Percentiles rank a stretch among this genome's conserved stretches.
Conservation (phyloP, 2,329 filamentous ascomycete species). For the Camptophora hylomeconis region DNA sequence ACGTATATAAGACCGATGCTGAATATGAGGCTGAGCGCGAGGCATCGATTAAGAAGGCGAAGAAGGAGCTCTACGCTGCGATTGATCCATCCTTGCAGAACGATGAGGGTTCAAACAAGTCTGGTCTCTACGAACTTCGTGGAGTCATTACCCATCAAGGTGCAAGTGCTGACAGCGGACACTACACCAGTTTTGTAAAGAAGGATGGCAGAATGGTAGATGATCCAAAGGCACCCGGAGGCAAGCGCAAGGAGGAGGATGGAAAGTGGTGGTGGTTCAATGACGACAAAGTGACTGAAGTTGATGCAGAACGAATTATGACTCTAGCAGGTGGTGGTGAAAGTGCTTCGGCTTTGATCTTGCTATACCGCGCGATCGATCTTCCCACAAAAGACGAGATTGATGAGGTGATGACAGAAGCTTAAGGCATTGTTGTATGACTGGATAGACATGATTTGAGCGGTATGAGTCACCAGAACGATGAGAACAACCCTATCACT, state of each 20-base stretch:
- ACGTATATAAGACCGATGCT: slow-evolving; percentile 81
- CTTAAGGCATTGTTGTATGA: too few relatives aligned
- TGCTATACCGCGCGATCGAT: slow-evolving; percentile 38
- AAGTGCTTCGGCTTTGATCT: slow-evolving; percentile 37
- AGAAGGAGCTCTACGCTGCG: slow-evolving; percentile 73
- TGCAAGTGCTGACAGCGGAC: slow-evolving; percentile 88
- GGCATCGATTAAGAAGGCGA: slow-evolving; percentile 60
- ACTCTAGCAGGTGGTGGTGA: slow-evolving; percentile 69
- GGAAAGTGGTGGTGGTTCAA: slow-evolving; percentile 99
- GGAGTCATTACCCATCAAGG: slow-evolving; percentile 95
- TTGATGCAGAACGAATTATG: slow-evolving; percentile 81
- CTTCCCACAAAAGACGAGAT: slow-evolving; percentile 31
- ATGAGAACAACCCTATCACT: too few relatives aligned
- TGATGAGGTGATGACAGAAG: too few relatives aligned
- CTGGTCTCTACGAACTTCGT: slow-evolving; percentile 85
- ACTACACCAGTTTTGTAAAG: slow-evolving; percentile 97
- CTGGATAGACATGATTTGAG: too few relatives aligned
- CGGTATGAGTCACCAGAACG: too few relatives aligned
- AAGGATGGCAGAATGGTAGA: slow-evolving; percentile 54
- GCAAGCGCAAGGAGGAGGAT: slow-evolving; percentile 67
- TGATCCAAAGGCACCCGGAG: slow-evolving; percentile 53
- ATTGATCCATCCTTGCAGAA: slow-evolving; percentile 61
- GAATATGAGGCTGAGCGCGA: slow-evolving; percentile 79
- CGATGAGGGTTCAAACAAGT: slow-evolving; percentile 80
- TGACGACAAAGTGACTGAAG: slow-evolving; percentile 91